Evolutionary conservation across 306 rosid genomes (phyloP), one percentile per base, ranked within the genome.

Genomic region (Parietaria judaica): DNA sequence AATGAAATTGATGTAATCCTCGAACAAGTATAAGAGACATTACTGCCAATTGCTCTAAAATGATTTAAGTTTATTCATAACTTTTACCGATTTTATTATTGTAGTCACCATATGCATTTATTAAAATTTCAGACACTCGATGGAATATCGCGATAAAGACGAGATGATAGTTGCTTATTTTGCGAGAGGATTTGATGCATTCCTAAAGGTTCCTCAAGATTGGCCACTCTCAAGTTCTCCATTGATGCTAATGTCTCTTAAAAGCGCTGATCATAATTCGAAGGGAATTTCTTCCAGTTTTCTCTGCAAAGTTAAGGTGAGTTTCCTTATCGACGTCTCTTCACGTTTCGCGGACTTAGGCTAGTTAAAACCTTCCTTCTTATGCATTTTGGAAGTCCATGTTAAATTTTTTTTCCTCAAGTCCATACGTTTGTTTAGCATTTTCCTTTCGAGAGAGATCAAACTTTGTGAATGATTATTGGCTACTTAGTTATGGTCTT

Each of bases 161-260:
- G 85, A 82, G 77, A 84, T 63, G 54, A 76, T 88, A 56, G 77
- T 84, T 17, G 89, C 85, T 84, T 84, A 76, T 69, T 56, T 88
- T 72, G 74, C 71, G 54, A 80, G 85, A 51, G 90, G 84, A 58
- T 70, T 84, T 60, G 96, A 77, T 74, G 94, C 85, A 56, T 66
- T 64, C 67, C 80, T 91, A 65, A 80, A 75, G 84, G 72, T 85
- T 15, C 70, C 95, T 64, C 80, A 81, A 62, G 81, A 79, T 72
- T 86, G 95, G 98, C 98, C 96, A 41, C 7, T 79, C 41, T 57
- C 69, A 50, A 77, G 72, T 59, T 82, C 86, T 75, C 95, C 90
- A 16, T 63, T 86, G 81, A 80, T 72, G 74, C 85, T 90, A 61
- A 70, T 71, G 51, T 79, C 82, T 64, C 80, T 87, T 51, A 80